Percentiles rank a stretch among this genome's conserved stretches.
Conservation (phyloP, 2,329 filamentous ascomycete species). For the Neofusicoccum umdonicola region DNA sequence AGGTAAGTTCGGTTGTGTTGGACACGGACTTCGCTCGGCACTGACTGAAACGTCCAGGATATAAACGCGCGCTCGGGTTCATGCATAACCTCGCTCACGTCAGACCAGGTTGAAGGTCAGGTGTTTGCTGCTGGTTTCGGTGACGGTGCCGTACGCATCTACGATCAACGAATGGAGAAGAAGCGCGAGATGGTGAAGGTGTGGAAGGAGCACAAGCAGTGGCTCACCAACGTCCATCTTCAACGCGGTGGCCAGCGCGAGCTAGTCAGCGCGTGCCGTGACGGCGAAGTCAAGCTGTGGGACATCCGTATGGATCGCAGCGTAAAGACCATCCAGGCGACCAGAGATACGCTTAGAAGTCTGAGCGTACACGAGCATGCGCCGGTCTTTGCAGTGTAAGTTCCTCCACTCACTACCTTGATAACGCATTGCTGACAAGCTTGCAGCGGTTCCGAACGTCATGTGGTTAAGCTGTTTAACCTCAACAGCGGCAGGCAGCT, state of each 20-base stretch:
- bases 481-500: slow-evolving; percentile 72
- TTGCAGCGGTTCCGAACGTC: slow-evolving; percentile 77
- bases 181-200: slow-evolving; percentile 92
- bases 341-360: slow-evolving; percentile 74
- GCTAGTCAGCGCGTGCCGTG: slow-evolving; percentile 82
- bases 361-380: slow-evolving; percentile 94
- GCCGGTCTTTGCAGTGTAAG: slow-evolving; percentile 90
- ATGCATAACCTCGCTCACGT: slow-evolving; percentile 92
- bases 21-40: neutral
- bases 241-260: slow-evolving; percentile 92
- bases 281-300: slow-evolving; percentile 94
- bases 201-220: slow-evolving; percentile 94
- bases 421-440: neutral
- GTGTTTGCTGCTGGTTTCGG: slow-evolving; percentile 96
- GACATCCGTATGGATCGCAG: slow-evolving; percentile 85
- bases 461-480: slow-evolving; percentile 90
- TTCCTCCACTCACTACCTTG: slow-evolving; percentile 24
- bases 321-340: slow-evolving; percentile 70
- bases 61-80: slow-evolving; percentile 92
- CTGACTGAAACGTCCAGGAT: slow-evolving; percentile 51
- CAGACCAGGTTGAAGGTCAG: slow-evolving; percentile 95
- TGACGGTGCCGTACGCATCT: slow-evolving; percentile 89
- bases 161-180: slow-evolving; percentile 80
- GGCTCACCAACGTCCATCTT: slow-evolving; percentile 95
- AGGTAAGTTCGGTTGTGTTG: slow-evolving; percentile 44